Evolutionary conservation across 2,329 filamentous ascomycete genomes (phyloP).

Genomic region (Colletotrichum tofieldiae): DNA sequence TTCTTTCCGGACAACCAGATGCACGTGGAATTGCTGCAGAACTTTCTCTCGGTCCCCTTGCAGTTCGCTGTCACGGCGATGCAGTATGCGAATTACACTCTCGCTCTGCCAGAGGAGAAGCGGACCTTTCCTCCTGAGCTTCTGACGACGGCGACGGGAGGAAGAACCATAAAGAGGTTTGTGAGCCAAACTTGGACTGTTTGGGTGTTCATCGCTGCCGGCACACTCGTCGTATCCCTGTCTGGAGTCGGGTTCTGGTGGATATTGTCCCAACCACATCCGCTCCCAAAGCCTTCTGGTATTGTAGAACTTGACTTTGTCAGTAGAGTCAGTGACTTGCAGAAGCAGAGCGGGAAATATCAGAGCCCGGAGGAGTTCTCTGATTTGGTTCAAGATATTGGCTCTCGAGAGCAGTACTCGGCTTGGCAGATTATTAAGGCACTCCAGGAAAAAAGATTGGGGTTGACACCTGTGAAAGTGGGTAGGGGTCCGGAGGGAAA

Average conservation of each 20-base stretch:
- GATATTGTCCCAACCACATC: constrained; percentile 15
- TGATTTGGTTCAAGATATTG: constrained; percentile 10
- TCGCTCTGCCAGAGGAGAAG: constrained; percentile 24
- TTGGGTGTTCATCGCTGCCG: constrained; percentile 42
- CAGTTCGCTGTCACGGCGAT: constrained; percentile 45
- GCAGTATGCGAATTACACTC: constrained; percentile 44
- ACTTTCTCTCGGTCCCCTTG: constrained; percentile 44
- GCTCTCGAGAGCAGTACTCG: not conserved
- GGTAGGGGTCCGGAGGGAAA: not conserved
- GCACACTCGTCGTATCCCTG: constrained; percentile 4
- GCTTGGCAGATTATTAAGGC: constrained; percentile 26
- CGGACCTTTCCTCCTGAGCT: constrained; percentile 41
- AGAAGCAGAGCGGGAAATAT: not conserved
- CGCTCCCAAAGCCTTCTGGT: constrained; percentile 29
- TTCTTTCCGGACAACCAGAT: constrained; percentile 45
- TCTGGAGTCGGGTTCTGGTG: constrained; percentile 23
- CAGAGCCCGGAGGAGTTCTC: not conserved
- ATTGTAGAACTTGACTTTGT: constrained; percentile 32
- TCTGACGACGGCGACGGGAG: constrained; percentile 41
- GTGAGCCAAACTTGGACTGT: constrained; percentile 44
- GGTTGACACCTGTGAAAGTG: not conserved
- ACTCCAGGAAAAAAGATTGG: not conserved
- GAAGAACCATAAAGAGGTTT: constrained; percentile 41
- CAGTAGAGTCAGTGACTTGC: constrained; percentile 14
- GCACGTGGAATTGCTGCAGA: constrained; percentile 41